These are phyloP conservation scores for Pouteria campechiana DNA, from an alignment of 179 eudicot species.

Conservation along the genomic window DNA sequence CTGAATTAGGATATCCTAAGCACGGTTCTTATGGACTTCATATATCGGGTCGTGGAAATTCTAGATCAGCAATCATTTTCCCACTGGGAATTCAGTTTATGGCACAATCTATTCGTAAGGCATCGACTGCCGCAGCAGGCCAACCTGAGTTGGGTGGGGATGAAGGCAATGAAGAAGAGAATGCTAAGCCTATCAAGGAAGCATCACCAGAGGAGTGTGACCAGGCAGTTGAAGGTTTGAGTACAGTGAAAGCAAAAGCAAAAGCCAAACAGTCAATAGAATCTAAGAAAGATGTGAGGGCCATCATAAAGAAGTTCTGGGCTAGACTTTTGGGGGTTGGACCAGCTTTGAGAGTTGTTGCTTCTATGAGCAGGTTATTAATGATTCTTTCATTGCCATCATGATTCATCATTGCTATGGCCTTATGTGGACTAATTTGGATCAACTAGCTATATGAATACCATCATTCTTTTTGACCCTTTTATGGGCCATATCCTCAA, in stretches of 20 bases:
- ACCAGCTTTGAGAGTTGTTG: constrained; percentile 69
- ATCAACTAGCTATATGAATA: no score
- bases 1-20: constrained; percentile 19
- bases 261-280: constrained; percentile 71
- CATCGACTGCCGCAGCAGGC: constrained; percentile 44
- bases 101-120: constrained; percentile 24
- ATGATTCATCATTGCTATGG: neutral
- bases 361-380: constrained; percentile 85
- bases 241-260: constrained; percentile 59
- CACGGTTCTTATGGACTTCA: constrained; percentile 16
- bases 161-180: constrained; percentile 34
- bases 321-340: constrained; percentile 65
- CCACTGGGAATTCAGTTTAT: constrained; percentile 26
- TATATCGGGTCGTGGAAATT: constrained; percentile 12
- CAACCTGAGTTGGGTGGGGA: constrained; percentile 31
- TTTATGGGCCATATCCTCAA: no score
- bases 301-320: constrained; percentile 41
- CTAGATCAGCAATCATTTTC: constrained; percentile 14
- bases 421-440: constrained; percentile 1
- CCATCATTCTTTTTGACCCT: no score
- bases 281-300: constrained; percentile 32
- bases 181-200: constrained; percentile 41
- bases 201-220: constrained; percentile 89
- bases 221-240: constrained; percentile 81
- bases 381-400: no score